Conservation (phyloP, 1,139 yeast genomes). For the Citeromyces siamensis region DNA sequence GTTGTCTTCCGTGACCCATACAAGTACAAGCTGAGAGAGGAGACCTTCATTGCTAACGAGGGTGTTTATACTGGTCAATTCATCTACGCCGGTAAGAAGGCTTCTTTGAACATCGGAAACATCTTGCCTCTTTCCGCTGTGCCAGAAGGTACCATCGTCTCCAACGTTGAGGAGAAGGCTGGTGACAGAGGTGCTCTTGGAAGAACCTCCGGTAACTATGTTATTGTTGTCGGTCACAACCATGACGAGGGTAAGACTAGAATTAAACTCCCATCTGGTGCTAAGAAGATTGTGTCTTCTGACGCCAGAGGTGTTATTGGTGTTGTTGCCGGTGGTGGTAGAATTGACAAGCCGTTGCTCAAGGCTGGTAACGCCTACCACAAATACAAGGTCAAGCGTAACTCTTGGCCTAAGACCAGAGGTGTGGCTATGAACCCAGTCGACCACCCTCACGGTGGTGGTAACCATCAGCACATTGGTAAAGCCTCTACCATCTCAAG, state of each 20-base stretch:
- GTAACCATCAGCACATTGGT: slow-evolving; percentile 99
- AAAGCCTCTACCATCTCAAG: slow-evolving; percentile 99
- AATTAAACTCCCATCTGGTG: slow-evolving; percentile 98
- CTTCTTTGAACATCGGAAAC: slow-evolving; percentile 95
- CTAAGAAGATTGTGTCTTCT: slow-evolving; percentile 92
- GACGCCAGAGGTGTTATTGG: slow-evolving; percentile 99
- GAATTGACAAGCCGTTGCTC: slow-evolving; percentile 98
- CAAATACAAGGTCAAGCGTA: slow-evolving; percentile 98
- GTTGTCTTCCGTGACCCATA: slow-evolving; percentile 99
- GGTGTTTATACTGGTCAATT: slow-evolving; percentile 99
- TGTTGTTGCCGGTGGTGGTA: slow-evolving; percentile 99
- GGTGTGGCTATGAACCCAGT: slow-evolving; percentile 99
- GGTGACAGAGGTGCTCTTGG: slow-evolving; percentile 99
- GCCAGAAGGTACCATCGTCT: slow-evolving; percentile 99
- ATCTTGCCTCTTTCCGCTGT: slow-evolving; percentile 92
- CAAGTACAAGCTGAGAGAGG: slow-evolving; percentile 96
- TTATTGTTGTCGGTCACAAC: slow-evolving; percentile 98
- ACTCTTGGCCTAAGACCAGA: slow-evolving; percentile 99
- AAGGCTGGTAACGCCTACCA: slow-evolving; percentile 99
- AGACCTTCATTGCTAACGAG: slow-evolving; percentile 98
- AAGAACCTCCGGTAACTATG: slow-evolving; percentile 99
- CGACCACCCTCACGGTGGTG: slow-evolving; percentile 99
- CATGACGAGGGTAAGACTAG: slow-evolving; percentile 98
- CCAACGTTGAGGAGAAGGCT: slow-evolving; percentile 97
- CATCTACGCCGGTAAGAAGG: slow-evolving; percentile 98